Percentiles rank a stretch among this genome's conserved stretches.
These are phyloP conservation scores for Annulohypoxylon moriforme DNA, from an alignment of 495 filamentous ascomycete genomes.

Conservation along the genomic window DNA sequence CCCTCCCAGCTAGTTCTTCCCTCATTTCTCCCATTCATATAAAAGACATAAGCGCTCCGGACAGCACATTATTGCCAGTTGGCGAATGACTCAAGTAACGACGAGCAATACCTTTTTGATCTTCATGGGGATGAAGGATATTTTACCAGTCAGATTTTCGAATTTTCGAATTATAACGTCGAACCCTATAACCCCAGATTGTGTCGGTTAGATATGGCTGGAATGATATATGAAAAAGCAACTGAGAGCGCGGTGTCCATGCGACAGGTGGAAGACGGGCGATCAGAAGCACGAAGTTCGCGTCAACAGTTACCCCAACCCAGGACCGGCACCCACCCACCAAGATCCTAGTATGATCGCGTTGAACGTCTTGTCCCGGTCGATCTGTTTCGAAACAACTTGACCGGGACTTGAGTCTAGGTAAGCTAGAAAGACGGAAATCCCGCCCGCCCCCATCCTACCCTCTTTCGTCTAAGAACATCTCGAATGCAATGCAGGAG, in stretches of 20 bases:
- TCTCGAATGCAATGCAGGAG: conserved; percentile 16
- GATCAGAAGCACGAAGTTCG: conserved; percentile 19
- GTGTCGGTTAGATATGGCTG: background rate
- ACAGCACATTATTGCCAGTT: conserved; percentile 20
- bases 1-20: background rate
- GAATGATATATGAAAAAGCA: background rate
- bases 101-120: conserved; percentile 6
- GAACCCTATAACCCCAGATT: background rate
- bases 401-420: background rate
- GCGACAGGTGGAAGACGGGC: background rate
- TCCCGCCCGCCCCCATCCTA: background rate
- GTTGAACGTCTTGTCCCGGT: conserved; percentile 19
- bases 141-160: background rate
- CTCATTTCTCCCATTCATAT: conserved; percentile 30
- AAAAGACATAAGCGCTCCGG: conserved; percentile 41
- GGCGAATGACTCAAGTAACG: background rate
- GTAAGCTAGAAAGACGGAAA: conserved; percentile 1
- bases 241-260: conserved; percentile 12
- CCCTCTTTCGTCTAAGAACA: conserved; percentile 17
- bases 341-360: conserved; percentile 18
- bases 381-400: conserved; percentile 44
- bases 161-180: background rate
- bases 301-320: conserved; percentile 22
- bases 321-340: conserved; percentile 16
- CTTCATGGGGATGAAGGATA: background rate